Percentiles rank a stretch among this genome's conserved stretches.
phyloP scores from a whole-genome alignment of 1,139 yeast genomes.

The Pneumocystis sp. region DNA sequence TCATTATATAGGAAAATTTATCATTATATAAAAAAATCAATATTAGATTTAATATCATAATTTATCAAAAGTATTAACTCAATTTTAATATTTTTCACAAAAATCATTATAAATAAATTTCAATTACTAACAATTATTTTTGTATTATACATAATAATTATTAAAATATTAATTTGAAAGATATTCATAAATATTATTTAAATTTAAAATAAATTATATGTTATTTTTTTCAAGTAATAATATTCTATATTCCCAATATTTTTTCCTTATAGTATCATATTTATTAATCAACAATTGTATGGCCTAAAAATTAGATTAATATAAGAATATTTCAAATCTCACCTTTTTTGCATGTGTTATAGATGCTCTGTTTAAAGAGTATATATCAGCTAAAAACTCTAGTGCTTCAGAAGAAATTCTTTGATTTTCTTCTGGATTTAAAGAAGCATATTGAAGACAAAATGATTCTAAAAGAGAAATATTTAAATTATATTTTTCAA shows the following conservation, averaged over 20 bases:
- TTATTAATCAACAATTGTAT: neutral
- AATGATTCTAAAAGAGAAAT: neutral
- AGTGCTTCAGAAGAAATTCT: neutral
- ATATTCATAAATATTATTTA: neutral
- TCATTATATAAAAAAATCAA: neutral
- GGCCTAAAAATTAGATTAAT: neutral
- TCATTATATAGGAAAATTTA: neutral
- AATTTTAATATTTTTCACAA: neutral
- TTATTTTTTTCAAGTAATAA: neutral
- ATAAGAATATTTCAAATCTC: neutral
- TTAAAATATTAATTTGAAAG: neutral
- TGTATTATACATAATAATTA: neutral
- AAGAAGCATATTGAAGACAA: constrained; percentile 1
- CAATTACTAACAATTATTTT: neutral
- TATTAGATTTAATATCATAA: neutral
- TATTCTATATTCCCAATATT: neutral
- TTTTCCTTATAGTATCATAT: constrained; percentile 1
- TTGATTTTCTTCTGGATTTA: neutral
- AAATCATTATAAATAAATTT: neutral
- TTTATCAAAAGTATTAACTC: neutral
- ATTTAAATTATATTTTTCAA: neutral
- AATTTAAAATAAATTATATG: neutral
- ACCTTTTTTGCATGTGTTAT: neutral
- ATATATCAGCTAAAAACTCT: neutral
- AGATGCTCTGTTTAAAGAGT: neutral